Evolutionary conservation across 2,329 filamentous ascomycete genomes (phyloP), one percentile per base, ranked within the genome.

Genomic region (Botryotinia globosa): DNA sequence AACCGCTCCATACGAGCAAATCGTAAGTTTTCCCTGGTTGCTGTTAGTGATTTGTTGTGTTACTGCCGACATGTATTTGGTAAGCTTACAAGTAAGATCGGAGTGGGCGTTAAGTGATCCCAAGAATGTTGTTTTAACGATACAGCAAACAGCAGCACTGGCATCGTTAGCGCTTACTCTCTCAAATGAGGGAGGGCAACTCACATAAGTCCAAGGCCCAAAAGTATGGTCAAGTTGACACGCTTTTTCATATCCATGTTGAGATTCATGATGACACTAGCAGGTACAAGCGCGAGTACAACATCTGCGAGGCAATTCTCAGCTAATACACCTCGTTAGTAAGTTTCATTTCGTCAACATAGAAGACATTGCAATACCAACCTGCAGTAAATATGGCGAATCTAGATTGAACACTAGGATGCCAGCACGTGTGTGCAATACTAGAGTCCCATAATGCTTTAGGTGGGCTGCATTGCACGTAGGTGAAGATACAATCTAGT

Each of bases 201-300:
- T 71, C 61, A 71, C 72, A 73, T 63, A 32, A 73, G 59, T 25
- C 72, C 72, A 12, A 73, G 67, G 10, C 44, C 66, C 18, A 73
- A 39, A 25, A 73, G 34, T n/a, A 73, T 71, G 7, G 39, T 64
- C 48, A 73, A 42, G 25, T 64, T 64, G 29, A 73, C 39, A n/a
- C 72, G 72, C 22, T 61, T 73, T 25, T 71, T 71, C 37, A 71
- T 56, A 2, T 45, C n/a, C 67, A 73, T 70, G 39, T 73, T 70
- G 7, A 73, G 48, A 20, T 65, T 44, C 48, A 54, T 64, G 18
- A 73, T 56, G 12, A 73, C 22, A 16, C 48, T 73, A 4, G 72
- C 72, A 37, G 72, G 72, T 6, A 73, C 59, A 20, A 73, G 9
- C 6, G 72, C 72, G n/a, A 73, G 67, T 2, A 73, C 51, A n/a